These are phyloP conservation scores for Inga oerstediana DNA, from an alignment of 306 rosid genomes.

Conservation along the genomic window DNA sequence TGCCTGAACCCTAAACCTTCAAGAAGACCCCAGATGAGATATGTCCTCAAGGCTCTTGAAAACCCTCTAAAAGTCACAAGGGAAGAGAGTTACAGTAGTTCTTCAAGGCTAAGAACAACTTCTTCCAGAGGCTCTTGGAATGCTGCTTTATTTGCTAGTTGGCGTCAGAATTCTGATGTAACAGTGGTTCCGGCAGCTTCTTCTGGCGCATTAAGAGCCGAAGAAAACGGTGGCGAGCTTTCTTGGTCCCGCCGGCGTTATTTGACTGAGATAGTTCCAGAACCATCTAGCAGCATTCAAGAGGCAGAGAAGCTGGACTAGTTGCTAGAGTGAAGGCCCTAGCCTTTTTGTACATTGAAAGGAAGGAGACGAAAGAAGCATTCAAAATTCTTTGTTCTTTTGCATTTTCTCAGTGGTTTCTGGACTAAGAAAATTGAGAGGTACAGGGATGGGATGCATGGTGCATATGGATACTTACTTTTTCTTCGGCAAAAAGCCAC, in stretches of 20 bases:
- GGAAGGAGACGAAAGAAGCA: slow-evolving; percentile 35
- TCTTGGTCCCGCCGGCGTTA: slow-evolving; percentile 74
- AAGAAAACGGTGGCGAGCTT: slow-evolving; percentile 48
- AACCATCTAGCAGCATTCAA: slow-evolving; percentile 62
- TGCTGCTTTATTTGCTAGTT: slow-evolving; percentile 89
- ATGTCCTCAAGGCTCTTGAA: slow-evolving; percentile 88
- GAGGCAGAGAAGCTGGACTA: slow-evolving; percentile 64
- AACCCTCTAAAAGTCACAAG: slow-evolving; percentile 91
- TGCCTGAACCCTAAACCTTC: slow-evolving; percentile 89
- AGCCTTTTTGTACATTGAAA: slow-evolving; percentile 31
- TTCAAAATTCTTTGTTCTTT: slow-evolving; percentile 24
- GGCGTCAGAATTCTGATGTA: slow-evolving; percentile 85
- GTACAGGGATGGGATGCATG: slow-evolving; percentile 32
- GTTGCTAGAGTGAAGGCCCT: slow-evolving; percentile 40
- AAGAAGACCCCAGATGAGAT: slow-evolving; percentile 85
- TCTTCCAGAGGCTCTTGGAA: slow-evolving; percentile 95
- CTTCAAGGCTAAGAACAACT: slow-evolving; percentile 74
- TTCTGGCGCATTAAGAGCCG: slow-evolving; percentile 47
- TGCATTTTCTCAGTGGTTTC: slow-evolving; percentile 40
- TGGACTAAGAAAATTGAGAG: slow-evolving; percentile 34
- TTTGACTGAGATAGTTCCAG: slow-evolving; percentile 78
- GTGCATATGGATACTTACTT: slow-evolving; percentile 54
- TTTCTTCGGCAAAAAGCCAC: slow-evolving; percentile 61
- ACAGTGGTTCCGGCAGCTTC: slow-evolving; percentile 57
- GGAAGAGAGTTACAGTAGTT: slow-evolving; percentile 73